Percentiles rank a stretch among this genome's conserved stretches.
Evolutionary conservation across 106 monocot species (phyloP).

Genomic region (Apostasia shenzhenica): DNA sequence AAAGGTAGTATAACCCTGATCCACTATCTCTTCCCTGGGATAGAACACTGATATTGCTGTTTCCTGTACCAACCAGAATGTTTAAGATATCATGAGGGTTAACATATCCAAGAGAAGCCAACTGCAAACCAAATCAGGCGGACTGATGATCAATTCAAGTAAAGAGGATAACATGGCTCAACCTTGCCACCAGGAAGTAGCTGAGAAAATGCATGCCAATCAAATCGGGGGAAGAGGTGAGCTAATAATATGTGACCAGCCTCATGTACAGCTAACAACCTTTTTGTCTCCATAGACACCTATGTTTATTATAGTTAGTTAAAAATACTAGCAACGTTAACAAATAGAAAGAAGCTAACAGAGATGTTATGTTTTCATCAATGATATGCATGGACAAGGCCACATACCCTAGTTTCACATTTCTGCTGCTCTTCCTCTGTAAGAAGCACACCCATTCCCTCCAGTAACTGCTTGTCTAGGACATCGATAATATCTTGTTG

Average conservation of each 20-base stretch:
- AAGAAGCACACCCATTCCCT: constrained; percentile 89
- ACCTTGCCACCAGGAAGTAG: constrained; percentile 97
- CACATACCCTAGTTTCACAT: constrained; percentile 66
- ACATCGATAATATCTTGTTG: constrained; percentile 83
- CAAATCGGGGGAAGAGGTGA: constrained; percentile 76
- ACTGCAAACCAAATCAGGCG: not conserved
- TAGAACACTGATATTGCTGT: constrained; percentile 84
- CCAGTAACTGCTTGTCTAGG: constrained; percentile 79
- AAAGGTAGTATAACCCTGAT: constrained; percentile 89
- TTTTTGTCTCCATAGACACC: constrained; percentile 67
- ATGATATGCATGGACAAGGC: not conserved
- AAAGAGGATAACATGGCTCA: not conserved
- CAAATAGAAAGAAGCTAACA: not conserved
- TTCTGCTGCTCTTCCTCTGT: constrained; percentile 93
- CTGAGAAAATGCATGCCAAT: constrained; percentile 97
- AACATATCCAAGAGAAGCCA: not conserved
- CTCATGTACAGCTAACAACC: constrained; percentile 79
- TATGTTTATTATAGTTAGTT: constrained; percentile 18
- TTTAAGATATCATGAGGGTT: not conserved
- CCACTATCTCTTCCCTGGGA: constrained; percentile 80
- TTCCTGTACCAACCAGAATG: constrained; percentile 31
- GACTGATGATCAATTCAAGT: not conserved
- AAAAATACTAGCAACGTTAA: not conserved
- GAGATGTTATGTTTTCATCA: not conserved
- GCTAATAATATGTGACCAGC: constrained; percentile 85